Conservation (phyloP, 768 basidiomycete species). For the Amanita exitialis region DNA sequence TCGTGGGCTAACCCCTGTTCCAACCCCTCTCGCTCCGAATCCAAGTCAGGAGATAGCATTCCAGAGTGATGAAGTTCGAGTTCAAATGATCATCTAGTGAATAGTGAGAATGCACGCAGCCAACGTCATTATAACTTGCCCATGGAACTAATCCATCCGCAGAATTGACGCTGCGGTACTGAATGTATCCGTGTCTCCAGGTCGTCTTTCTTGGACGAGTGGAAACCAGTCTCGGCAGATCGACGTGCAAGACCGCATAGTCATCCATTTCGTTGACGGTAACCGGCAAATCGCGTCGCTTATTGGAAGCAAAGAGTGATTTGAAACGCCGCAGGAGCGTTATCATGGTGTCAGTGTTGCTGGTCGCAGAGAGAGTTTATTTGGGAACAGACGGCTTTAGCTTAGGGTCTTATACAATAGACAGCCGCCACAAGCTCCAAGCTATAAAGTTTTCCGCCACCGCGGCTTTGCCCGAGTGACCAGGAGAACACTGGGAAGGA, state of each 20-base stretch:
- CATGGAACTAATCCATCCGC: background rate
- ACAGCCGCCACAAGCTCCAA: no score
- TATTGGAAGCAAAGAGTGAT: background rate
- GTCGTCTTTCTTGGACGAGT: background rate
- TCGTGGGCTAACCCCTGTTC: no score
- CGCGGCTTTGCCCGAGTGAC: no score
- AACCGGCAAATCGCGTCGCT: background rate
- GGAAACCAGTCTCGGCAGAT: background rate
- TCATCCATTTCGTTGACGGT: background rate
- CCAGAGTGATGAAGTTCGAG: no score
- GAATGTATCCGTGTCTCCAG: background rate
- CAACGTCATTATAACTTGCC: background rate
- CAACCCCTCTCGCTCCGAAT: no score
- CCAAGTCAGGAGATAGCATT: no score
- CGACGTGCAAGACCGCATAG: background rate
- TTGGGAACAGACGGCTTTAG: background rate
- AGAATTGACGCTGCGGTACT: background rate
- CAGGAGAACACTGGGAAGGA: no score
- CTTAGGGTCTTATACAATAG: background rate
- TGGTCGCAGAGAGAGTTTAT: background rate
- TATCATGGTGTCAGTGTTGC: background rate
- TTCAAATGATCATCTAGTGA: no score
- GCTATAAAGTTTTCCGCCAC: no score
- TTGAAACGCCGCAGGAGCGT: background rate
- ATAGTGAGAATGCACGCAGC: no score